A percentile compares a stretch with the other conserved stretches of the same genome.
These are phyloP conservation scores for Fusarium sublunatum DNA, from an alignment of 2,329 filamentous ascomycete species.

Conservation along the genomic window DNA sequence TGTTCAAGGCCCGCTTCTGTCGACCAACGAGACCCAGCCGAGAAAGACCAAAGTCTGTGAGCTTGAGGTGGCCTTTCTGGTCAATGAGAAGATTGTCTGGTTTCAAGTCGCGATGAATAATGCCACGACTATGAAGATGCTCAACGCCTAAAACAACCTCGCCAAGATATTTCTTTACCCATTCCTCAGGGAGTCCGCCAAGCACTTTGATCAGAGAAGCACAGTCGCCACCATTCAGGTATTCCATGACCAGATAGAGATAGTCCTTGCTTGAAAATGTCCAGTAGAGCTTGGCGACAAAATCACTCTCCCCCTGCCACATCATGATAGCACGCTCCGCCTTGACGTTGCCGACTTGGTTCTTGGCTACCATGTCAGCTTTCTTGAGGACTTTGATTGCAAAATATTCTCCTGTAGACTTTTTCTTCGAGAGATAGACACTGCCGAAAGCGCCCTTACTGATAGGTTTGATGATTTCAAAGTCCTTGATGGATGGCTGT, in stretches of 20 bases:
- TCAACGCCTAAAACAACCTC: slow-evolving; percentile 98
- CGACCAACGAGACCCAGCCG: slow-evolving; percentile 97
- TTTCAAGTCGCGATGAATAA: slow-evolving; percentile 96
- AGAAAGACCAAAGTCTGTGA: slow-evolving; percentile 97
- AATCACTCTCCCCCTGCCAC: slow-evolving; percentile 99
- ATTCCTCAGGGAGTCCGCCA: slow-evolving; percentile 92
- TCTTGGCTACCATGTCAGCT: slow-evolving; percentile 99
- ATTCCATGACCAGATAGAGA: slow-evolving; percentile 98
- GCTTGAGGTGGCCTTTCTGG: slow-evolving; percentile 93
- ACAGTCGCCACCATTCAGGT: slow-evolving; percentile 96
- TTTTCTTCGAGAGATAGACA: slow-evolving; percentile 98
- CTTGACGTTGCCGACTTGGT: slow-evolving; percentile 99
- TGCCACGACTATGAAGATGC: slow-evolving; percentile 91
- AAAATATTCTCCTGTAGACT: slow-evolving; percentile 97
- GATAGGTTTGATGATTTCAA: slow-evolving; percentile 99
- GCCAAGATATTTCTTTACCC: slow-evolving; percentile 97
- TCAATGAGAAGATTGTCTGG: slow-evolving; percentile 98
- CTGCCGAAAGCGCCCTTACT: slow-evolving; percentile 99
- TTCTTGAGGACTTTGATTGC: slow-evolving; percentile 99
- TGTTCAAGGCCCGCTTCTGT: slow-evolving; percentile 91
- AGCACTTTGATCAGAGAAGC: slow-evolving; percentile 96
- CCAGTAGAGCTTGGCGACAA: slow-evolving; percentile 99
- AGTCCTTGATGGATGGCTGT: slow-evolving; percentile 97
- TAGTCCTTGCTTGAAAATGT: slow-evolving; percentile 99
- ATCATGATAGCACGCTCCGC: slow-evolving; percentile 99